A percentile compares a stretch with the other conserved stretches of the same genome.
Conservation (phyloP, 108 stramenopile species). For the Mayamaea pseudoterrestris region DNA sequence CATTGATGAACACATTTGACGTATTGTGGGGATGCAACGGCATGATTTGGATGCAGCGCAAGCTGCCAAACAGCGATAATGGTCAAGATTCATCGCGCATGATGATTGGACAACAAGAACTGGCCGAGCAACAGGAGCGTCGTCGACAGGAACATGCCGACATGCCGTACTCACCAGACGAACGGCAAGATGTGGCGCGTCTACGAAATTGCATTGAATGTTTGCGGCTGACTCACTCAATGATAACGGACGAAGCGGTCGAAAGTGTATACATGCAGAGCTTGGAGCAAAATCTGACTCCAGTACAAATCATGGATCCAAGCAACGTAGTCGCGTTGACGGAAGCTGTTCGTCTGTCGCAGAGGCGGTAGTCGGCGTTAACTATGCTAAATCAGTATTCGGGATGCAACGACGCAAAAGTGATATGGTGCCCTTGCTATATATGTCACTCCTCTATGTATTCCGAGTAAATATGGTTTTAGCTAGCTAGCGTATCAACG, state of each 20-base stretch:
- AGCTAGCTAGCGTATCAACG: too few relatives aligned
- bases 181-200: conserved; percentile 46
- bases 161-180: conserved; percentile 29
- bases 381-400: too few relatives aligned
- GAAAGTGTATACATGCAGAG: conserved; percentile 43
- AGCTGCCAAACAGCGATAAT: conserved; percentile 13
- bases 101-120: conserved; percentile 15
- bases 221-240: conserved; percentile 42
- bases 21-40: conserved; percentile 77
- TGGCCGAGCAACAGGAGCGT: conserved; percentile 70
- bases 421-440: too few relatives aligned
- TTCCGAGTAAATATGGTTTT: too few relatives aligned
- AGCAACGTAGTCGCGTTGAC: too few relatives aligned
- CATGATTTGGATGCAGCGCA: conserved; percentile 79
- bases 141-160: conserved; percentile 52
- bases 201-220: conserved; percentile 67
- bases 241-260: conserved; percentile 54
- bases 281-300: too few relatives aligned
- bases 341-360: too few relatives aligned
- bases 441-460: too few relatives aligned
- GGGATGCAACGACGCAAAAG: too few relatives aligned
- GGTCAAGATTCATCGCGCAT: neutral
- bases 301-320: too few relatives aligned
- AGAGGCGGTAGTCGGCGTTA: too few relatives aligned
- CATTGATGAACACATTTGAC: conserved; percentile 29